Conservation (phyloP, 306 rosid species). For the Malus fusca region DNA sequence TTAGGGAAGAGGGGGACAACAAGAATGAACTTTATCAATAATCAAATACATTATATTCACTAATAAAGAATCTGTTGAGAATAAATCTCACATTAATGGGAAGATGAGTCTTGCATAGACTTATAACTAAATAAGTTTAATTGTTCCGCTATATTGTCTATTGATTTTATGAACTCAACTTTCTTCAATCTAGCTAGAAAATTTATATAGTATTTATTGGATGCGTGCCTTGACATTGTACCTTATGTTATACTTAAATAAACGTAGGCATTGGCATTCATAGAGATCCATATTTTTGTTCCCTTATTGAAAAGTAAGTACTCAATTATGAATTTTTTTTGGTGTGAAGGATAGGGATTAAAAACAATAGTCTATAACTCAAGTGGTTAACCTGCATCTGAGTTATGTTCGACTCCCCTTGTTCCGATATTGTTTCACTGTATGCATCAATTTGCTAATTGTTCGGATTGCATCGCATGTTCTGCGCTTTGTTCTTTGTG, state of each 20-base stretch:
- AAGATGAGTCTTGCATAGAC: no score
- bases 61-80: no score
- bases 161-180: no score
- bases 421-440: background rate
- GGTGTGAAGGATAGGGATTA: background rate
- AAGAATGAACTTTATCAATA: conserved; percentile 8
- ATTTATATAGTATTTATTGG: background rate
- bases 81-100: no score
- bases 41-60: background rate
- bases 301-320: background rate
- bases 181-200: background rate
- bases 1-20: conserved; percentile 2
- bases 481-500: background rate
- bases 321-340: background rate
- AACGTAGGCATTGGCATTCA: no score
- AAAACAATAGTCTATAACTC: background rate
- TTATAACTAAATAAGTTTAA: no score
- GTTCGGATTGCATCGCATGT: conserved; percentile 4
- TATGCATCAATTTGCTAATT: background rate
- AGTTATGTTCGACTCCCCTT: background rate
- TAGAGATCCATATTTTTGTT: no score
- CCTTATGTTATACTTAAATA: no score
- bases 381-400: background rate
- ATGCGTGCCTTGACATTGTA: no score
- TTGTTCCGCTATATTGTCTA: no score